Evolutionary conservation across 192 early-diverging fungal genomes (phyloP).

Genomic region (Coemansia erecta): DNA sequence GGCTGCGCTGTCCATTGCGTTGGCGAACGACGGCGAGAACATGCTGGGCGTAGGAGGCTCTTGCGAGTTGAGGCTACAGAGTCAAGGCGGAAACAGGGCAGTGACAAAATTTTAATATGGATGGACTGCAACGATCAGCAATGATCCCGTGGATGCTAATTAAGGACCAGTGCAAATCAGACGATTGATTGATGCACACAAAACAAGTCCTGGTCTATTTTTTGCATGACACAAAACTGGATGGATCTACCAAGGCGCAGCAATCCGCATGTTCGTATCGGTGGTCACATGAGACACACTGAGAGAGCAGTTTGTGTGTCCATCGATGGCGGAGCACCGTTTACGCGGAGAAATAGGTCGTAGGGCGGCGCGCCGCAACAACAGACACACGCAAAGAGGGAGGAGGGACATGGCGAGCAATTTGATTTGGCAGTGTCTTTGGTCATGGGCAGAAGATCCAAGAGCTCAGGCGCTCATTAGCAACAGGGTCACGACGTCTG

Average conservation of each 20-base stretch:
- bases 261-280: constrained; percentile 5
- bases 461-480: background rate
- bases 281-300: constrained; percentile 8
- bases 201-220: background rate
- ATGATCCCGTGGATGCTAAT: background rate
- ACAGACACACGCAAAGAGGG: background rate
- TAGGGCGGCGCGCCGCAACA: background rate
- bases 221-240: background rate
- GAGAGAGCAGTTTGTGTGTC: background rate
- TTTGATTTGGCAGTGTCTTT: background rate
- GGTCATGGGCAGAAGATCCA: background rate
- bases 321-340: constrained; percentile 1
- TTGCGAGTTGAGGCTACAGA: constrained; percentile 21
- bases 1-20: constrained; percentile 56
- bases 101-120: too few species aligned
- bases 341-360: background rate
- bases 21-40: constrained; percentile 70
- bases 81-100: background rate
- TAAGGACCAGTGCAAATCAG: background rate
- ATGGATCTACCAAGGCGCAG: constrained; percentile 6
- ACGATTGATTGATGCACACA: background rate
- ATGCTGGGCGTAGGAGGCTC: constrained; percentile 65
- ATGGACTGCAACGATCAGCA: background rate
- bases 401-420: background rate
- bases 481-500: constrained; percentile 7